A percentile compares a stretch with the other conserved stretches of the same genome.
Evolutionary conservation across 2,329 filamentous ascomycete genomes (phyloP).

Genomic region (Sporothrix curviconia): DNA sequence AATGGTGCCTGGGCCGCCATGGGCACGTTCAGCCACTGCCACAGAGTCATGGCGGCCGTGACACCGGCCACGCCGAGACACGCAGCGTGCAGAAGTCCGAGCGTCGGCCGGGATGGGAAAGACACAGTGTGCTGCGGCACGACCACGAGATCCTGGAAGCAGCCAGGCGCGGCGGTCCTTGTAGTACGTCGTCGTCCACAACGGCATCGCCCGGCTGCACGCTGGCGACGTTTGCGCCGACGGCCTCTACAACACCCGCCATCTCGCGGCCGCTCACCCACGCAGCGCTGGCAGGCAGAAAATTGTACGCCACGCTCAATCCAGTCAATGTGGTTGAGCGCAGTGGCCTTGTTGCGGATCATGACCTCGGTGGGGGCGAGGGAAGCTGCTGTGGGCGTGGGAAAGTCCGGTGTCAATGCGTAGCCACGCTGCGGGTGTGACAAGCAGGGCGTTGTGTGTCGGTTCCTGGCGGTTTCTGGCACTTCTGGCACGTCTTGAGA

Average conservation of each 20-base stretch:
- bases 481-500: not conserved
- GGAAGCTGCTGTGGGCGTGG: not conserved
- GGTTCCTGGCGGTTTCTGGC: not conserved
- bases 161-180: constrained; percentile 34
- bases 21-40: constrained; percentile 34
- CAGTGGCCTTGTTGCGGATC: constrained; percentile 24
- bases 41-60: constrained; percentile 36
- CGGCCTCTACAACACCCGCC: constrained; percentile 17
- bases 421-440: not conserved
- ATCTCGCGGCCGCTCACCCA: constrained; percentile 19
- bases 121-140: constrained; percentile 36
- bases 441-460: constrained; percentile 2
- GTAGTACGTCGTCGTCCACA: constrained; percentile 34
- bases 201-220: constrained; percentile 26
- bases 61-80: constrained; percentile 35
- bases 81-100: constrained; percentile 29
- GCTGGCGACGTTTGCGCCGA: constrained; percentile 19
- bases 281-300: constrained; percentile 31
- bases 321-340: constrained; percentile 36
- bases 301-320: constrained; percentile 37
- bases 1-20: constrained; percentile 8
- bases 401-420: not conserved
- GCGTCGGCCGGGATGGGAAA: constrained; percentile 29
- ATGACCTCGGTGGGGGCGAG: constrained; percentile 25
- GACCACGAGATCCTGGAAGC: constrained; percentile 37